Base-by-base conservation (phyloP, 768 basidiomycete genomes). In the Mycena filopes region DNA sequence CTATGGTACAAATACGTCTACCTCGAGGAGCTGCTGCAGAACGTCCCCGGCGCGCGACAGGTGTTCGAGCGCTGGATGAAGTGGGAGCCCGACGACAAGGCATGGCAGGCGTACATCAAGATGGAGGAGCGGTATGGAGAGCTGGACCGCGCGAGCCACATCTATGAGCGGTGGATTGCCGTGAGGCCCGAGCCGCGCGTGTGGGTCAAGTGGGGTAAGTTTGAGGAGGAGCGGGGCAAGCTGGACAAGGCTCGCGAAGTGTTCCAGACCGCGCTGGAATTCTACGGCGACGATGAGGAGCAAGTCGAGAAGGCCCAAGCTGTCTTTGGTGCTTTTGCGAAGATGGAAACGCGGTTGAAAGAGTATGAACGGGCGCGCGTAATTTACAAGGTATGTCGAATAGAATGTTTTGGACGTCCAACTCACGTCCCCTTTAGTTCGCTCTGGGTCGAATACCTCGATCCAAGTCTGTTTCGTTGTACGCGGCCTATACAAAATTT, bases 1-100 rank as follows among this genome's bases (percentile, higher is more conserved):
- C 85, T 99, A 9, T 99, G 98, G 98, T 99, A 99, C 87, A 98
- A 98, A 77, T 99, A 98, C 60, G 97, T 99, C 63, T 98, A 98
- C 78, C 88, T 99, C 58, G 98, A 99, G 75, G 98, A 99, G 75
- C 86, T 99, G 3, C 86, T 99, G 15, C 92, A 96, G 72, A 99
- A 99, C 73, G 91, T 99, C 33, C 89, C 96, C 1, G 98, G 98
- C 41, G 96, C 96, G 2, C 89, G 98, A 11, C 97, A 99, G 75
- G 95, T 99, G 59, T 99, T 99, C 67, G 98, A 99, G 77, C 87
- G 98, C 48, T 99, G 98, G 98, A 97, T 99, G 95, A 88, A 94
- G 69, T 99, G 98, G 98, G 98, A 99, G 75, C 98, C 98, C 1
- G 96, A 99, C 72, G 98, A 99, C 86, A 98, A 98, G 82, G 96